Evolutionary conservation across 495 filamentous ascomycete genomes (phyloP), one percentile per base, ranked within the genome.

Genomic region (Lophiostoma macrostomum): DNA sequence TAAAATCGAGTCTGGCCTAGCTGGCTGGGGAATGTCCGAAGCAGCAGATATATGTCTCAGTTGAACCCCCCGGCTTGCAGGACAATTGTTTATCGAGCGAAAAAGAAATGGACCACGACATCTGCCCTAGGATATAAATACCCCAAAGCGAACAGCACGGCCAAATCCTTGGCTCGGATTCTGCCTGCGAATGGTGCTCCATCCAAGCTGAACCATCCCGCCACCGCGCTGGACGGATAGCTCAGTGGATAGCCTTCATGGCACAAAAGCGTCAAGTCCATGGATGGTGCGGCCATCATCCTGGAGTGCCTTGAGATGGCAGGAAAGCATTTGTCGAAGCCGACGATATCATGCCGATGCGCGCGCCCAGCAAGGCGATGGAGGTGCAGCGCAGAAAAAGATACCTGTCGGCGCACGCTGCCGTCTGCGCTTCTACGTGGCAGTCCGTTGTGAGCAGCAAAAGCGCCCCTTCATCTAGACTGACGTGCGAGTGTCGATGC

Each of bases 251-350:
- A 39, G 56, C 42, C 49, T 43, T 60, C 38, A 50, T 37, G 44
- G 53, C 42, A 56, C 53, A 23, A 45, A 50, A 16, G 25, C 38
- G 27, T 45, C 42, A 19, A 6, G 53, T 40, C 53, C 53, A 27
- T 31, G 25, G 16, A 20, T 58, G 19, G 39, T 47, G 47, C 55
- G 42, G 50, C 44, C 27, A 46, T 43, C 44, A 58, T 58, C 54
- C 60, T 62, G 50, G 54, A 53, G 42, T 47, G 13, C 50, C 40
- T 36, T 50, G 51, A 56, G 55, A 56, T 50, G 58, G 51, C 58
- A 61, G 32, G 37, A 51, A 46, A 56, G 52, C 46, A 56, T 52
- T 51, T 56, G 58, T 61, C 58, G 28, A 41, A 29, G 58, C 51
- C 39, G 45, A 40, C 38, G 37, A 44, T 16, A 30, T 44, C 16